Base-by-base conservation (phyloP, 2,329 filamentous ascomycete species). In the Alternaria arbusti region DNA sequence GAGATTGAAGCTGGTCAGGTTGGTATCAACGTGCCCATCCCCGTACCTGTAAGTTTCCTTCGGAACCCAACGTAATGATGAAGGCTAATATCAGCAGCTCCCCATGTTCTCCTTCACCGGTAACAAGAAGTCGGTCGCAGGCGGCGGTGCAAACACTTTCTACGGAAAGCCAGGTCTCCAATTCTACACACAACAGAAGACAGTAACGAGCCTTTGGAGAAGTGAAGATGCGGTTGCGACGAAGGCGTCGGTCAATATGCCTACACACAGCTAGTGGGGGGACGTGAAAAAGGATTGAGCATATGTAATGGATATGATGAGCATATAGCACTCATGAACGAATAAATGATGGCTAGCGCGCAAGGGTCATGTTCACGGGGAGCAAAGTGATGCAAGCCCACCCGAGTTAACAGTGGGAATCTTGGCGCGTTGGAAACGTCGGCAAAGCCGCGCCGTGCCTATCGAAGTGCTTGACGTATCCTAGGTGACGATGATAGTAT, bases 171-270 rank as follows among this genome's bases (percentile, higher is more conserved):
- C 94, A 1, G 96, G 95, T 23, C 82, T 99, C 78, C 90, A 92
- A 78, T 99, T 99, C 79, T 98, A 97, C 82, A 99, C 96, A 4
- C 96, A 98, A 84, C 88, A 92, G 78, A 98, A 99, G 91, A 99
- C 96, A 3, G 96, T 99, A 52, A 99, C 96, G 57, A 91, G 93
- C 70, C 83, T 96, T 79, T 99, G 96, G 96, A 89, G 89, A 76
- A 89, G 87, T 65, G 89, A 94, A 75, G 94, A 97, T 83, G 94
- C 93, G 1, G 87, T 96, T 52, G 90, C 89, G 59, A 91, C 90
- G 70, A 95, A 94, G 87, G 94, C 94, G 15, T 89, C 90, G 74
- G 93, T 96, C 11, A 87, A 92, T 66, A 98, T 98, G 95, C 95
- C 95, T 20, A 91, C 88, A 32, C 88, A 90, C 58, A 77, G 71